Base-by-base conservation (phyloP, 2,329 filamentous ascomycete species). In the Monosporascus sp. region DNA sequence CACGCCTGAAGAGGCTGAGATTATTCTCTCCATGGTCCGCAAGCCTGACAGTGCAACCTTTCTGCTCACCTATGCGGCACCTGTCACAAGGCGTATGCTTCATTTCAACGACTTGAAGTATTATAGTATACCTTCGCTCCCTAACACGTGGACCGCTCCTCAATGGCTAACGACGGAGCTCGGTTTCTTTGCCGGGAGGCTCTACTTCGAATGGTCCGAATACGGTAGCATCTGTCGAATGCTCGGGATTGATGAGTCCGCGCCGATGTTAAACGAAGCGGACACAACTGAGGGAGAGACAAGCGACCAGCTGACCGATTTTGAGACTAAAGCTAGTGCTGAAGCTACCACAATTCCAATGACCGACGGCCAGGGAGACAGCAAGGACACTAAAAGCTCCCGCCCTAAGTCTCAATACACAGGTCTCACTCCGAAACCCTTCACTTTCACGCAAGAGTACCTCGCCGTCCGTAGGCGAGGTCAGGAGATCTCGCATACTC, bases 1-100 rank as follows among this genome's bases (percentile, higher is more conserved):
- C 2, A 82, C 80, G 11, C 80, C 84, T 0, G 84, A 88, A 58
- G 85, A 89, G 64, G 82, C 78, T 0, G 81, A 88, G 50, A 46
- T 61, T 0, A 58, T 87, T 0, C 73, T 88, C 3, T 73, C 74
- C 0, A 60, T 76, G 0, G 57, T 85, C 11, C 64, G 65, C 1
- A 50, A 51, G 0, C 43, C 26, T 1, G 34, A 49, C 2, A 38
- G 7, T 0, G 37, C 49, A 1, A 74, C 75, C 0, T 73, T 80
- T 52, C 69, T 88, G 0, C 60, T 87, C 0, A 68, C 74, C 0
- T 88, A 88, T 55, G 74, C 84, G 0, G 78, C 84, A 0, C 82
- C 86, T 0, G 74, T 84, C 0, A 86, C 84, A 0, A 74, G 76
- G 31, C 71, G 73, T 1, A 88, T 88, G 84, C 63, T 80, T 0